Base-by-base conservation (phyloP, 2,329 filamentous ascomycete species). In the Diaporthe eres region DNA sequence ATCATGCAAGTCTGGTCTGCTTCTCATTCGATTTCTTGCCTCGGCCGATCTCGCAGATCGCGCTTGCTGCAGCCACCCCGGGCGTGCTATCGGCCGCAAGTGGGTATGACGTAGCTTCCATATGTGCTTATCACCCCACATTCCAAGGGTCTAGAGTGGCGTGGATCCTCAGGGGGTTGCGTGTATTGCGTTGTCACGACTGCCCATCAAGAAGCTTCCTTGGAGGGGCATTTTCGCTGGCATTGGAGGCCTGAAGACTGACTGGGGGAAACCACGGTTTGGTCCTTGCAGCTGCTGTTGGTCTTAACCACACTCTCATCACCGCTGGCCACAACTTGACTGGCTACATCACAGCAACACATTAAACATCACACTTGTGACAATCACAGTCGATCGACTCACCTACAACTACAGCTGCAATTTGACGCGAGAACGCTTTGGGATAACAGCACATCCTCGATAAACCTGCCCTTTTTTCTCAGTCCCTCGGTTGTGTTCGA, bases 11-110 rank as follows among this genome's bases (percentile, higher is more conserved):
- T 34, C 19, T 42, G 49, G 65, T 4, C 47, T 55, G 65, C 34
- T 13, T 17, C 53, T 53, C n/a, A 13, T 61, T 39, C 37, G 42
- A 72, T 63, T 49, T 63, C 37, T 60, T 53, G 47, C 58, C 57
- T 37, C 37, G 31, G 71, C 71, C 71, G 71, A 63, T 72, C 25
- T 51, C 71, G 71, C 57, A 72, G 13, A n/a, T 72, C 15, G 22
- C 22, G 19, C 3, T 0, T 37, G n/a, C 47, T 73, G 47, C 9
- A 28, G 15, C 39, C 71, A 73, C 71, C 47, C 71, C 57, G 13
- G 57, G 47, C 25, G 71, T 63, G 71, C 6, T 44, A 53, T 63
- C 70, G 22, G 31, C 6, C 1, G 31, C 12, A n/a, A 3, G 17
- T 25, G 19, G 25, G 12, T 7, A n/a, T 71, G 68, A 71, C 68